Evolutionary conservation across 768 basidiomycete species (phyloP), one percentile per base, ranked within the genome.

Genomic region (Auricularia sp.): DNA sequence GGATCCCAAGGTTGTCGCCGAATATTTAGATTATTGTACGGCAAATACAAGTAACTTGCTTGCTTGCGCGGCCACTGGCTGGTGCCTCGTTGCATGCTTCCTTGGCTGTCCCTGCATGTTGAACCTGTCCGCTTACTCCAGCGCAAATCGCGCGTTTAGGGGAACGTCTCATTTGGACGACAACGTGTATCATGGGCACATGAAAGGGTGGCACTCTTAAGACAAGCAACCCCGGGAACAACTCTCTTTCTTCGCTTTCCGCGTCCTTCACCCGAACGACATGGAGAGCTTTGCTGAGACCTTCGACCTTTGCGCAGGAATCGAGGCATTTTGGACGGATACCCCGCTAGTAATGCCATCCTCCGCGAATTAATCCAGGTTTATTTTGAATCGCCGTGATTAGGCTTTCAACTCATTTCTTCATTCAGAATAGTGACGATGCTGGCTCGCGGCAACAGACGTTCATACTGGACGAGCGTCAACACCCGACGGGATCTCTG

Each of bases 1-100:
- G 21, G 65, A 63, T 39, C 60, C 56, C 64, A 66, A 84, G 86
- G 81, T 76, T 87, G 64, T 75, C 74, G 18, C 83, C 84, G 3
- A 79, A 78, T 64, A 75, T 84, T 63, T 84, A 68, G 67, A 61
- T 14, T 35, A 59, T 14, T 35, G 29, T 59, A 59, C 56, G 11
- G 23, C 29, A 23, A 59, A n/a, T 14, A n/a, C 23, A 59, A 54
- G 53, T 54, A 54, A 29, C 29, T 56, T 29, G 29, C 54, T 59
- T n/a, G 23, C 47, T 18, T 21, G 47, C 47, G 18, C 3, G 11
- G 10, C 47, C 11, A 6, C 16, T 16, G 6, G 11, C 10, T 18
- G 6, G 1, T 12, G 18, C 47, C 47, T 51, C 47, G 14, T 16
- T 51, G 14, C 18, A 6, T 21, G 47, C 47, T 51, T 51, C 21